Conservation (phyloP, 208 protist genomes). For the Tritrichomonas musculus region DNA sequence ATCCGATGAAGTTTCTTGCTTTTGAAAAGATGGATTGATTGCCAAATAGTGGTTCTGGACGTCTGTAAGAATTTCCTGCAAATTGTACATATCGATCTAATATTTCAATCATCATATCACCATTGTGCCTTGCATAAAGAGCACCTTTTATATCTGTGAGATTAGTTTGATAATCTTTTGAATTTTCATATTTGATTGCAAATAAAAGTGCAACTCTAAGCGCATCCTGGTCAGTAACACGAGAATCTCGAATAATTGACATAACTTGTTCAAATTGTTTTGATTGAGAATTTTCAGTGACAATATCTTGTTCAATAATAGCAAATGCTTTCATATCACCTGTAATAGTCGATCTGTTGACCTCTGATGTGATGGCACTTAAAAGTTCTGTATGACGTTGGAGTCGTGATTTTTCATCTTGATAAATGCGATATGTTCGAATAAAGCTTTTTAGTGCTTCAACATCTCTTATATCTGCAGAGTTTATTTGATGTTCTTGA, state of each 20-base stretch:
- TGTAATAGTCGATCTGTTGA: background rate
- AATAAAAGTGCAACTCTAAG: background rate
- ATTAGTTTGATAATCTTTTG: no score
- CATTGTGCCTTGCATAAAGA: background rate
- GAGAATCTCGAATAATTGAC: background rate
- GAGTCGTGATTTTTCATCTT: background rate
- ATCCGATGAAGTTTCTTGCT: background rate
- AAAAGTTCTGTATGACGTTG: background rate
- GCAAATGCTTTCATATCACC: background rate
- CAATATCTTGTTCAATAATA: background rate
- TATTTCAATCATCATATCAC: background rate
- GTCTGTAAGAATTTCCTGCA: background rate
- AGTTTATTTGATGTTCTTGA: background rate
- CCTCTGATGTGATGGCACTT: background rate
- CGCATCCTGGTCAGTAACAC: background rate
- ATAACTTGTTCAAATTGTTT: background rate
- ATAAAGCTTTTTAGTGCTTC: slow-evolving; percentile 3
- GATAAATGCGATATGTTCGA: background rate
- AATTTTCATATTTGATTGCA: background rate
- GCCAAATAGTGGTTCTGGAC: background rate
- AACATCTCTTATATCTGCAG: background rate
- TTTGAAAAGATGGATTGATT: background rate
- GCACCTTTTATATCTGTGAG: background rate
- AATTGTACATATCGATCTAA: background rate
- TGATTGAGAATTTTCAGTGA: background rate